Evolutionary conservation across 2,329 filamentous ascomycete genomes (phyloP).

Genomic region (Ophiostoma perfectum): DNA sequence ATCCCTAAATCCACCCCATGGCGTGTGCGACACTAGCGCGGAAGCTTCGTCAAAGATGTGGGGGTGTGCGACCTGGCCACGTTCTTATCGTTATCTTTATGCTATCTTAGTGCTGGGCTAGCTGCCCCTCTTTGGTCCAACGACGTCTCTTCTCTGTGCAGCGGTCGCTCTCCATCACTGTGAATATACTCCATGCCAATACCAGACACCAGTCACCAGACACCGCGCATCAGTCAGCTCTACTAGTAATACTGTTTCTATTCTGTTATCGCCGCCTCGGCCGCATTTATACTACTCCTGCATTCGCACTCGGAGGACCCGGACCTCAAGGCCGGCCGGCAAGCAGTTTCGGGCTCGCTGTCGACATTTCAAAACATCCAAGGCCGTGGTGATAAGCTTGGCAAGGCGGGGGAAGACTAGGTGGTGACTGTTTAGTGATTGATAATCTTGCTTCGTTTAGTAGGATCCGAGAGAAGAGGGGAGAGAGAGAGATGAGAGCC

Average conservation of each 20-base stretch:
- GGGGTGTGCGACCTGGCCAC: background rate
- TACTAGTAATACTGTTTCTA: background rate
- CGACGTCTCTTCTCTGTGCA: background rate
- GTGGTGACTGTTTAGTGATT: background rate
- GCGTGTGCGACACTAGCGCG: slow-evolving; percentile 7
- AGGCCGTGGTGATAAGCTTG: background rate
- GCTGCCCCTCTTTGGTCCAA: background rate
- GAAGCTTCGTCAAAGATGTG: background rate
- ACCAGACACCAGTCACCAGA: background rate
- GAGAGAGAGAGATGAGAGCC: too few relatives aligned
- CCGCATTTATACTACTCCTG: background rate
- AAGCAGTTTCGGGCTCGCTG: too few relatives aligned
- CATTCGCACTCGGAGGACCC: background rate
- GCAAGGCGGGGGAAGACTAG: background rate
- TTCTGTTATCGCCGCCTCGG: background rate
- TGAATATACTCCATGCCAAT: background rate
- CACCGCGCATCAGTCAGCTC: too few relatives aligned
- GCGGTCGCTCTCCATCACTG: background rate
- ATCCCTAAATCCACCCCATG: background rate
- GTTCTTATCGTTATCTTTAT: slow-evolving; percentile 14
- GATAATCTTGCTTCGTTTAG: background rate
- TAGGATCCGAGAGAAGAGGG: background rate
- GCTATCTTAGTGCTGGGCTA: slow-evolving; percentile 11
- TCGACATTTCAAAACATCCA: background rate
- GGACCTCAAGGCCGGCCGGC: too few relatives aligned